These are phyloP conservation scores for Podaxis sp. DNA, from an alignment of 768 basidiomycete species.

Conservation along the genomic window DNA sequence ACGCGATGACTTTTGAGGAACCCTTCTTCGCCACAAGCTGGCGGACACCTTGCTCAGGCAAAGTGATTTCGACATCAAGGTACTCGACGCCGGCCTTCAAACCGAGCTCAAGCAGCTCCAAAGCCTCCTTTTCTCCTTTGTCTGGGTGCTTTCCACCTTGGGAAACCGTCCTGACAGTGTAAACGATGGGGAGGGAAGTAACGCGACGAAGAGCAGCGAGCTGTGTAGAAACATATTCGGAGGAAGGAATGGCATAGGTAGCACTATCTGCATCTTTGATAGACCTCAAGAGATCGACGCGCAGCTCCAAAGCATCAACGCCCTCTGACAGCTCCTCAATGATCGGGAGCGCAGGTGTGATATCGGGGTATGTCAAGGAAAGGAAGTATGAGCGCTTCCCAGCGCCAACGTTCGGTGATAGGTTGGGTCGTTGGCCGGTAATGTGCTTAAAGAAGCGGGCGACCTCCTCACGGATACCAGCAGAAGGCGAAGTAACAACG, in stretches of 20 bases:
- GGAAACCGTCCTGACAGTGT: slow-evolving; percentile 81
- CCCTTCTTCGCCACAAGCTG: slow-evolving; percentile 65
- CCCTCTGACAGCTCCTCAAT: slow-evolving; percentile 78
- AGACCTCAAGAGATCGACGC: slow-evolving; percentile 82
- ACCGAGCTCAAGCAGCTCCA: slow-evolving; percentile 75
- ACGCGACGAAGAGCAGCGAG: slow-evolving; percentile 73
- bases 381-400: slow-evolving; percentile 87
- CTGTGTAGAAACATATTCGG: slow-evolving; percentile 76
- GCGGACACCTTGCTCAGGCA: slow-evolving; percentile 60
- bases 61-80: slow-evolving; percentile 85
- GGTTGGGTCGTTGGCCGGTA: slow-evolving; percentile 67
- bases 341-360: slow-evolving; percentile 62
- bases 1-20: slow-evolving; percentile 78
- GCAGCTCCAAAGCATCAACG: slow-evolving; percentile 90
- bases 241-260: slow-evolving; percentile 58
- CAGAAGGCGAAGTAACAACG: slow-evolving; percentile 20
- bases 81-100: slow-evolving; percentile 88
- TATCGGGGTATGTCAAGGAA: slow-evolving; percentile 87
- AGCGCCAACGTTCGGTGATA: slow-evolving; percentile 47
- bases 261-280: slow-evolving; percentile 43
- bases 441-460: slow-evolving; percentile 88
- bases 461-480: slow-evolving; percentile 58
- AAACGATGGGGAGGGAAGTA: slow-evolving; percentile 85
- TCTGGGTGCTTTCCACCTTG: slow-evolving; percentile 95
- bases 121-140: slow-evolving; percentile 63